Conservation (phyloP, 208 protist genomes). For the Wallacemonas sp. region DNA sequence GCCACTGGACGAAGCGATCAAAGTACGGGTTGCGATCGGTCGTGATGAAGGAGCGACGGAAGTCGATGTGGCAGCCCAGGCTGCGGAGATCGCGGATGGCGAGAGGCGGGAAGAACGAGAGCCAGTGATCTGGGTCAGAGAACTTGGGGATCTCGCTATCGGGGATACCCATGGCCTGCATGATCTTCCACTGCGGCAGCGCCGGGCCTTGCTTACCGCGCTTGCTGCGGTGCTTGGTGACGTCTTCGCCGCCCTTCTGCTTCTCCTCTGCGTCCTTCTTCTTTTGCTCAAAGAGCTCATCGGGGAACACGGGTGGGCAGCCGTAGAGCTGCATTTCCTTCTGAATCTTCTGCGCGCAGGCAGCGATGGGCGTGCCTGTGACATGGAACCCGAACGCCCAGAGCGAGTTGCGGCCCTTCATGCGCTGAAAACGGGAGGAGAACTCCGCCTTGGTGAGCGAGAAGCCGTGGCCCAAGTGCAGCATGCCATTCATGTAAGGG, state of each 20-base stretch:
- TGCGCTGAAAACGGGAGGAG: constrained; percentile 95
- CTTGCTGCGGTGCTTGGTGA: constrained; percentile 78
- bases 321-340: constrained; percentile 86
- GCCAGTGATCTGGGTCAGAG: constrained; percentile 97
- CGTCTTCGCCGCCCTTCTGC: constrained; percentile 14
- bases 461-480: constrained; percentile 99
- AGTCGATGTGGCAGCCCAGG: constrained; percentile 97
- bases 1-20: constrained; percentile 99
- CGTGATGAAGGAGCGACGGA: constrained; percentile 99
- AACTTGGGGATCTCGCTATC: constrained; percentile 98
- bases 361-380: constrained; percentile 99
- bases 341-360: constrained; percentile 97
- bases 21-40: constrained; percentile 99
- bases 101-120: constrained; percentile 98
- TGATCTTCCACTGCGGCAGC: constrained; percentile 98
- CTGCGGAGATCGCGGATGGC: constrained; percentile 95
- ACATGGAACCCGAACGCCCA: constrained; percentile 99
- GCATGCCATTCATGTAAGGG: constrained; percentile 99
- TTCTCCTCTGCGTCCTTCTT: constrained; percentile 31
- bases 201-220: constrained; percentile 89
- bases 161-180: constrained; percentile 95
- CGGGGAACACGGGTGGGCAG: constrained; percentile 90
- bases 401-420: constrained; percentile 97
- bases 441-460: constrained; percentile 99
- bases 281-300: constrained; percentile 42